A percentile compares a stretch with the other conserved stretches of the same genome.
These are phyloP conservation scores for Boletus rubescentipes DNA, from an alignment of 768 basidiomycete genomes.

Conservation along the genomic window DNA sequence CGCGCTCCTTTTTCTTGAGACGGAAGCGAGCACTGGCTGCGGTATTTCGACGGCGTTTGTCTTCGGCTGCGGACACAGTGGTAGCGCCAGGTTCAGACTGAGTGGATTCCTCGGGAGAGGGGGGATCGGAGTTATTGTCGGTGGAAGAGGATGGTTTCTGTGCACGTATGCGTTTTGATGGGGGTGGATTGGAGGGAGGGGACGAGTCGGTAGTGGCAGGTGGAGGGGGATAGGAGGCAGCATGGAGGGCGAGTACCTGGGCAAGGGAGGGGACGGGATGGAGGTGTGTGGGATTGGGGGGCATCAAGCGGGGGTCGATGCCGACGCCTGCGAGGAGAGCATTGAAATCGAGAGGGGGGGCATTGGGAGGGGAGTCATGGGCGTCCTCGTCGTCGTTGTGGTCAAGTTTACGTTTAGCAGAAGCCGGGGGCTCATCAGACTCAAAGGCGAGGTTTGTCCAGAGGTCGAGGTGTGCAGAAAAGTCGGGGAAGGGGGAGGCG, in stretches of 20 bases:
- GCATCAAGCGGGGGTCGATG: slow-evolving; percentile 43
- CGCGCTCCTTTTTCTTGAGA: slow-evolving; percentile 94
- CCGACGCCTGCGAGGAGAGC: slow-evolving; percentile 37
- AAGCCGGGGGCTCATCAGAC: slow-evolving; percentile 62
- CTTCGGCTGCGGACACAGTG: slow-evolving; percentile 61
- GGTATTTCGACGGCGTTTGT: slow-evolving; percentile 92
- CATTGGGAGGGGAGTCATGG: slow-evolving; percentile 26
- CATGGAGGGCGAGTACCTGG: slow-evolving; percentile 65
- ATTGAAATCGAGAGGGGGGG: slow-evolving; percentile 45
- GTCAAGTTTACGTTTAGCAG: slow-evolving; percentile 33
- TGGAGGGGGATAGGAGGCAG: slow-evolving; percentile 22
- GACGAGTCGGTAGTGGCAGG: slow-evolving; percentile 14
- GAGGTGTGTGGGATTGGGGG: slow-evolving; percentile 18
- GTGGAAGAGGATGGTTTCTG: slow-evolving; percentile 47
- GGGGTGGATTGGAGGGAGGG: slow-evolving; percentile 19
- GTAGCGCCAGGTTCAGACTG: slow-evolving; percentile 14
- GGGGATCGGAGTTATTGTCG: slow-evolving; percentile 15
- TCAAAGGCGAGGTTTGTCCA: slow-evolving; percentile 85
- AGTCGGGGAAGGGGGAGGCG: slow-evolving; percentile 65
- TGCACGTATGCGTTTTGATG: slow-evolving; percentile 54
- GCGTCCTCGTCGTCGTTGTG: slow-evolving; percentile 44
- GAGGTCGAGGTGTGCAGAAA: slow-evolving; percentile 74
- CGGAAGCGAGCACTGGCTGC: slow-evolving; percentile 92
- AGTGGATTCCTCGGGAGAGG: slow-evolving; percentile 31
- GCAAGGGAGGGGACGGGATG: slow-evolving; percentile 55